Base-by-base conservation (phyloP, 495 filamentous ascomycete species). In the Xylaria curta region DNA sequence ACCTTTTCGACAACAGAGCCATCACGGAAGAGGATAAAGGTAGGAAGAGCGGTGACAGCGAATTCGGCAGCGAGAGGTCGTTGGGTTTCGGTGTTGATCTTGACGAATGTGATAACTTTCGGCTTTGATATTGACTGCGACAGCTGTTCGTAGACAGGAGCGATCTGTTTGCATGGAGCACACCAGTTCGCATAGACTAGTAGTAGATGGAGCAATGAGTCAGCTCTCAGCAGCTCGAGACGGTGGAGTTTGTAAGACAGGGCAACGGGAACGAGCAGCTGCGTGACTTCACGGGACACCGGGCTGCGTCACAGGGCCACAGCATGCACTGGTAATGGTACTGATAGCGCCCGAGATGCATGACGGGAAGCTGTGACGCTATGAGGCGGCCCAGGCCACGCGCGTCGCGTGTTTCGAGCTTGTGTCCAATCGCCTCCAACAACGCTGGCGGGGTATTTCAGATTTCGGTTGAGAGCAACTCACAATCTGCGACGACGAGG, bases 171-270 rank as follows among this genome's bases (percentile, higher is more conserved):
- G 87, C 93, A 97, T 76, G 95, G 93, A 36, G 85, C 90, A 80
- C 92, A 95, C 92, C 92, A 96, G 75, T 92, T 89, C 76, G 94
- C 93, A 80, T 94, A 93, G 85, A 98, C 94, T 97, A 76, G 70
- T 97, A 76, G 70, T 70, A 53, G 75, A 62, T 31, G 60, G 61
- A 63, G 72, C 61, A 47, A 75, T 72, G 72, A 69, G 75, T 81
- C 59, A 77, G 78, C 68, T 63, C 63, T 68, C 53, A 69, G 67
- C 72, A 66, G 66, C 69, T 33, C 38, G 8, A 46, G 38, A 31
- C 17, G 60, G 19, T 26, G 42, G 13, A 10, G 26, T 44, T 24
- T 31, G 62, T 13, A 19, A 24, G 63, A 51, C 17, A 24, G 13
- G 13, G 26, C 31, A 46, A 66, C 63, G 63, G 46, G 67, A 53